Base-by-base conservation (phyloP, 345 rosid genomes). In the Eucalyptus sideroxylon region DNA sequence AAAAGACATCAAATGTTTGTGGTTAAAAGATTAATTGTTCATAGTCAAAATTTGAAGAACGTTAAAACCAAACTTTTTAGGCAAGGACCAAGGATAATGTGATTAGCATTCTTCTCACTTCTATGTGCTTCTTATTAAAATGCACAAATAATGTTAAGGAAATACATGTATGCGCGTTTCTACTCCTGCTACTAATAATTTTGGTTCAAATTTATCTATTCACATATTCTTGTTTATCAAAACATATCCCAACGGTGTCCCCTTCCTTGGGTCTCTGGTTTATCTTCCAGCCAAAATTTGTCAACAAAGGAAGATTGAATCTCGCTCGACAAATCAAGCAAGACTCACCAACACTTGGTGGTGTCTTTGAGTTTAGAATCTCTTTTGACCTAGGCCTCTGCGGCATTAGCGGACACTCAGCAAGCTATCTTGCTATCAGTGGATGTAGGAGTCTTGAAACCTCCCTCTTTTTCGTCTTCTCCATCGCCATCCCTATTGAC, bases 261-360 rank as follows among this genome's bases (percentile, higher is more conserved):
- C 87, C 89, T 65, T 69, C 90, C 92, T 92, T 93, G 86, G 92
- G 93, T 94, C 94, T 96, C 93, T 42, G 82, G 14, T 94, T 96
- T 56, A 94, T 93, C 93, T 93, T 94, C 5, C 91, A 90, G 77
- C 95, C 95, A 77, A 95, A 93, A 94, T 93, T 96, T 51, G 92
- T 93, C 90, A 80, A 93, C 50, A 49, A 47, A 49, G 92, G 94
- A 92, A 86, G 95, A 93, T 65, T 93, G 96, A 23, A 95, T 94
- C 90, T 95, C 98, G 89, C 92, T 93, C 24, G 96, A 93, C 62
- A 96, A 92, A 93, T 96, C 97, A 81, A 94, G 92, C 15, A 96
- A 88, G 87, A 93, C 86, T 37, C 90, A 86, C 40, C 47, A 69
- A 49, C 56, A 89, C 87, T 88, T 5, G 8, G 37, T 88, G 94